A percentile compares a stretch with the other conserved stretches of the same genome.
Conservation (phyloP, 208 protist species). For the Porcisia hertigi region DNA sequence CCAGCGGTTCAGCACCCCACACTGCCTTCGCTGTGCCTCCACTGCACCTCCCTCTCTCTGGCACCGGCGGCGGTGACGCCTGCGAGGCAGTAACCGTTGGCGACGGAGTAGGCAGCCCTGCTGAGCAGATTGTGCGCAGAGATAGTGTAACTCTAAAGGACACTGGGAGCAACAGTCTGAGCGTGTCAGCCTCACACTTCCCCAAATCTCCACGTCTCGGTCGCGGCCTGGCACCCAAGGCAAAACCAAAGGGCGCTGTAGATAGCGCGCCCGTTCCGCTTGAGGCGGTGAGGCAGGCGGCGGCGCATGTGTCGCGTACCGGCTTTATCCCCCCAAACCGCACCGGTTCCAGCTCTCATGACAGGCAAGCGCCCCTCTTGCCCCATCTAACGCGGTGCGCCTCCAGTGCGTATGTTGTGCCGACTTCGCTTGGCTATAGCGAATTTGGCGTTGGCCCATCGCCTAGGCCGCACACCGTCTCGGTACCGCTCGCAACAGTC, state of each 20-base stretch:
- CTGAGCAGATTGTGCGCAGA: not conserved
- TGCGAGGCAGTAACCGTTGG: not conserved
- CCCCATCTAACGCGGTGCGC: not conserved
- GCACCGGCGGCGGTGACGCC: not conserved
- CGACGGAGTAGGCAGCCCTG: not conserved
- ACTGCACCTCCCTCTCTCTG: conserved; percentile 6
- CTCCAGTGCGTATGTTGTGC: conserved; percentile 5
- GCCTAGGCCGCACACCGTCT: conserved; percentile 14
- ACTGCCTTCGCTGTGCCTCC: not conserved
- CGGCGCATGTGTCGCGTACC: conserved; percentile 34
- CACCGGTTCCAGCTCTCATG: not conserved
- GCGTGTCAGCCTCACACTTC: not conserved
- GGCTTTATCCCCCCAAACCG: conserved; percentile 1
- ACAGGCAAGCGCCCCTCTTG: conserved; percentile 11
- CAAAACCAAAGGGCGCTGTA: conserved; percentile 69
- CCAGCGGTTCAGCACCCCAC: not conserved
- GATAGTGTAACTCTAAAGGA: not conserved
- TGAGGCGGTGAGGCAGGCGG: conserved; percentile 73
- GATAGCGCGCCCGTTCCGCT: conserved; percentile 54
- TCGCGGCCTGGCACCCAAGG: conserved; percentile 65
- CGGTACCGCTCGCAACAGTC: not conserved
- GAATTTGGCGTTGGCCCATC: conserved; percentile 9
- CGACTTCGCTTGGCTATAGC: conserved; percentile 1
- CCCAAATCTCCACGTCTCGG: conserved; percentile 25
- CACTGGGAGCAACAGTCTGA: conserved; percentile 11